Evolutionary conservation across 805 yeast genomes (phyloP).

Genomic region (Wickerhamomyces mucosus): DNA sequence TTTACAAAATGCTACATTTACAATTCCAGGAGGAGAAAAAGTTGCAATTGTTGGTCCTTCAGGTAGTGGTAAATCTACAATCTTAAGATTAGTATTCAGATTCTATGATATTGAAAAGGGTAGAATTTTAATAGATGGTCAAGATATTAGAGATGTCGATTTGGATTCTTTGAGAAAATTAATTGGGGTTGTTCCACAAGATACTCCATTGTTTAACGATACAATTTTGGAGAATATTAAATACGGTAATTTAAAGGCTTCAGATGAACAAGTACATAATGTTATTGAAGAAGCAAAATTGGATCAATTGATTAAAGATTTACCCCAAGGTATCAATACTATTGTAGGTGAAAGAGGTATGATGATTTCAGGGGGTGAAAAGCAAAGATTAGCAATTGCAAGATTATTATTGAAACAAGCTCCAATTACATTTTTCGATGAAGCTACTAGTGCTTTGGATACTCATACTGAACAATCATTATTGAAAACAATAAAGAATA

Average conservation of each 20-base stretch:
- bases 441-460: slow-evolving; percentile 93
- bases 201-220: slow-evolving; percentile 91
- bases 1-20: slow-evolving; percentile 67
- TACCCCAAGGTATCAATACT: slow-evolving; percentile 81
- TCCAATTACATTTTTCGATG: slow-evolving; percentile 90
- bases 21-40: slow-evolving; percentile 82
- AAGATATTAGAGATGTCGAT: slow-evolving; percentile 68
- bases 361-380: slow-evolving; percentile 99
- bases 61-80: slow-evolving; percentile 92
- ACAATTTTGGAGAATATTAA: slow-evolving; percentile 79
- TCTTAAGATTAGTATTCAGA: slow-evolving; percentile 73
- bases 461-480: slow-evolving; percentile 91
- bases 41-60: slow-evolving; percentile 96
- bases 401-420: slow-evolving; percentile 79
- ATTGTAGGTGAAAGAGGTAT: slow-evolving; percentile 96
- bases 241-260: slow-evolving; percentile 71
- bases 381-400: slow-evolving; percentile 90
- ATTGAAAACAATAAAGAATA: slow-evolving; percentile 58
- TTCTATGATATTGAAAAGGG: slow-evolving; percentile 82
- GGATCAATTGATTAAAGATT: slow-evolving; percentile 45
- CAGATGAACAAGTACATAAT: slow-evolving; percentile 56
- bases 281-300: slow-evolving; percentile 68
- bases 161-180: slow-evolving; percentile 63
- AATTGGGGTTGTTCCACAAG: slow-evolving; percentile 95
- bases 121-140: slow-evolving; percentile 77